phyloP scores from a whole-genome alignment of 768 basidiomycete genomes.

The Gautieria morchelliformis region DNA sequence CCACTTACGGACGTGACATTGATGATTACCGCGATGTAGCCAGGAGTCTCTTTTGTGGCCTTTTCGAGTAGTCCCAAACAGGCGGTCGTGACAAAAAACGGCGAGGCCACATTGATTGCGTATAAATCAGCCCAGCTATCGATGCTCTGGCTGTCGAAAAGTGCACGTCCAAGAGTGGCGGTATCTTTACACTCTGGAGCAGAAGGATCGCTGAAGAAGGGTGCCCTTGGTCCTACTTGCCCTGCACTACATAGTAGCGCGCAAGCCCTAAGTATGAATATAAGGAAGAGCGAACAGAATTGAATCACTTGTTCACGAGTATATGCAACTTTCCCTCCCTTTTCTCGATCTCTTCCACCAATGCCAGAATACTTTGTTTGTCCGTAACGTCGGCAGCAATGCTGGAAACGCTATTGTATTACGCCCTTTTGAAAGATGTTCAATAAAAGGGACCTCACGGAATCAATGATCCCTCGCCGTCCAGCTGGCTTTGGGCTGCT shows the following conservation, averaged over 20 bases:
- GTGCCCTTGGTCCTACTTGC: conserved; percentile 53
- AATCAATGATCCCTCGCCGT: conserved; percentile 30
- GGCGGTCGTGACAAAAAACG: conserved; percentile 68
- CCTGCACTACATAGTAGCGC: conserved; percentile 52
- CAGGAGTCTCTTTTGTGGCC: conserved; percentile 47
- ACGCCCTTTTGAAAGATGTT: background rate
- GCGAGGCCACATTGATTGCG: conserved; percentile 61
- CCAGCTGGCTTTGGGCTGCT: conserved; percentile 35
- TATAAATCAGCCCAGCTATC: conserved; percentile 57
- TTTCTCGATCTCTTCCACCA: conserved; percentile 42
- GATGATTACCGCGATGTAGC: conserved; percentile 57
- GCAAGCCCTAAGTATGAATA: background rate
- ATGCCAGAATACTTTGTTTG: conserved; percentile 53
- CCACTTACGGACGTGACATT: conserved; percentile 78
- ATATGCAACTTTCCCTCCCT: conserved; percentile 67
- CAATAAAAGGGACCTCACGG: conserved; percentile 33
- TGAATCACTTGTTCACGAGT: conserved; percentile 66
- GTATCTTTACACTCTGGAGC: conserved; percentile 43
- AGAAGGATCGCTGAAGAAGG: conserved; percentile 40
- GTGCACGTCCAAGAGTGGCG: conserved; percentile 53
- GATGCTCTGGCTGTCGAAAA: conserved; percentile 60
- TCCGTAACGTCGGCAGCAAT: conserved; percentile 64
- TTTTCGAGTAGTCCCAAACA: conserved; percentile 69
- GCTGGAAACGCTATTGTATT: conserved; percentile 23
- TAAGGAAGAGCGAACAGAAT: background rate